phyloP scores from a whole-genome alignment of 768 basidiomycete species.

The Calvatia gigantea region DNA sequence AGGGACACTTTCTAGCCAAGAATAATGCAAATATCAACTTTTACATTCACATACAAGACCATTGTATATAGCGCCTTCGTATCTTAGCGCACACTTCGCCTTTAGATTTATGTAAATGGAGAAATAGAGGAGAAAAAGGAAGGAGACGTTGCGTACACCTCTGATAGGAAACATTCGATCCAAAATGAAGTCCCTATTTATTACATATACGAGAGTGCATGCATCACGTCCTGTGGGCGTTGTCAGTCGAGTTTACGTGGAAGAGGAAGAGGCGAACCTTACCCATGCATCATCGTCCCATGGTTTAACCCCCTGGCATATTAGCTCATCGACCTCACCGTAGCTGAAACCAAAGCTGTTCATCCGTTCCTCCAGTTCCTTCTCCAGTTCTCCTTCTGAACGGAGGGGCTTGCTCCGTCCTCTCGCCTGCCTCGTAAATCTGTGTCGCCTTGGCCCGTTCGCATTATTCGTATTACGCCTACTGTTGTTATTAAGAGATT shows the following conservation, averaged over 20 bases:
- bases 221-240: slow-evolving; percentile 4
- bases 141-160: too few species aligned
- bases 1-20: too few species aligned
- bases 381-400: not conserved
- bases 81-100: too few species aligned
- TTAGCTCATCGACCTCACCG: not conserved
- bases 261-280: not conserved
- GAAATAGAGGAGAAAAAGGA: not conserved
- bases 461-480: not conserved
- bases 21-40: too few species aligned
- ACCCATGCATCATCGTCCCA: slow-evolving; percentile 10
- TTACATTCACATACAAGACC: too few species aligned
- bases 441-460: not conserved
- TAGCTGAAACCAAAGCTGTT: not conserved
- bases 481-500: too few species aligned
- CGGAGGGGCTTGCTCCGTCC: not conserved
- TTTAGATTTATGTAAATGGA: not conserved
- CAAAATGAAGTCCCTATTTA: too few species aligned
- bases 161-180: too few species aligned
- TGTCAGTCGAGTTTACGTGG: not conserved
- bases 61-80: too few species aligned
- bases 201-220: slow-evolving; percentile 4
- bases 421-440: not conserved
- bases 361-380: slow-evolving; percentile 5
- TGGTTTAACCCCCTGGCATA: slow-evolving; percentile 7